Base-by-base conservation (phyloP, 2,329 filamentous ascomycete species). In the Trichoderma koningiopsis region DNA sequence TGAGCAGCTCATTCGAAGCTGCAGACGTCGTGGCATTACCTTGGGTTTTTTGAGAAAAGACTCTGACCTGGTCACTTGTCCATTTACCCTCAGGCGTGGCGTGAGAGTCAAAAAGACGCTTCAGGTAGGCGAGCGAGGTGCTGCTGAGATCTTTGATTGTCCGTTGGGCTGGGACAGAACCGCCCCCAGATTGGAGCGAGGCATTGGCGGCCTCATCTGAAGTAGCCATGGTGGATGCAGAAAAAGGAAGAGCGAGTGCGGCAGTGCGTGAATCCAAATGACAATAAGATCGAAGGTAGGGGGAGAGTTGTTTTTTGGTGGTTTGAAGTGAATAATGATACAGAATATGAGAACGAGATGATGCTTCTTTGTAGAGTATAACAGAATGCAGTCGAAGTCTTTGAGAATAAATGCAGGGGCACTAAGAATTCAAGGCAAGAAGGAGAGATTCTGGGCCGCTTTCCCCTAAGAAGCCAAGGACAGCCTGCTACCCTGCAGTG, bases 11-110 rank as follows among this genome's bases (percentile, higher is more conserved):
- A n/a, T 72, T 64, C 35, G 76, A 72, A 13, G 75, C 71, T 10
- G 72, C 69, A n/a, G 75, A 77, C 24, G 81, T 71, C 40, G 71
- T 76, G 47, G 72, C 77, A 47, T 83, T 81, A 49, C 82, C 82
- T 75, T 88, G 86, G 29, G 82, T 79, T 55, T 81, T 78, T 62
- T 80, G 76, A 56, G 86, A 71, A 69, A 88, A 88, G 24, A 80
- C 76, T 40, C 78, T 75, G 43, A 84, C 79, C 71, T 85, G 81
- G 27, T 82, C 79, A 47, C 76, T 78, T 66, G 80, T 79, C 86
- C 86, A 88, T 43, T 79, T 78, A 53, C 80, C 76, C 6, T 78
- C 75, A 11, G 76, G 72, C 61, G 80, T 80, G 69, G 81, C 81
- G 68, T 86, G 81, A 24, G 77, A 74, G 49, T 80, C 74, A 76